A percentile compares a stretch with the other conserved stretches of the same genome.
These are phyloP conservation scores for Trametes cubensis DNA, from an alignment of 768 basidiomycete species.

Conservation along the genomic window DNA sequence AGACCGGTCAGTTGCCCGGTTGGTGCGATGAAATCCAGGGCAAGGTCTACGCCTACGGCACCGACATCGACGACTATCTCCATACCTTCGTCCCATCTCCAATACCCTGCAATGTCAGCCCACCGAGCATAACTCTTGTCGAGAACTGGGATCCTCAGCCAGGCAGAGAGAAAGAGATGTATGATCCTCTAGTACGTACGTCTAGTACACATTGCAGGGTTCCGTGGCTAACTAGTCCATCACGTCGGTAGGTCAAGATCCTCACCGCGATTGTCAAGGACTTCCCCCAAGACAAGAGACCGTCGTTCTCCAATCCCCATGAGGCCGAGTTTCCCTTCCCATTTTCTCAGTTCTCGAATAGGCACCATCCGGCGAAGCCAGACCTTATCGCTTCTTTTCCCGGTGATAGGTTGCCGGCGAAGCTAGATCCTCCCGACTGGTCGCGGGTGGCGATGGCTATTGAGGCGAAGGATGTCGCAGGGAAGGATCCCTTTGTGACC, in stretches of 20 bases:
- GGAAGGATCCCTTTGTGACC: constrained; percentile 1
- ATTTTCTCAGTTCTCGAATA: constrained; percentile 12
- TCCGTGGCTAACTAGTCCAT: too few relatives aligned
- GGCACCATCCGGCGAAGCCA: constrained; percentile 1
- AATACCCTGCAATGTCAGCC: neutral
- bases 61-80: neutral
- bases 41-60: neutral
- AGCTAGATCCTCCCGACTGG: neutral
- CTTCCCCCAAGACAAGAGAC: constrained; percentile 3
- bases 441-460: constrained; percentile 6
- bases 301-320: constrained; percentile 13
- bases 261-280: neutral
- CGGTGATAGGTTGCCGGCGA: neutral
- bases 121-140: neutral
- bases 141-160: neutral
- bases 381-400: constrained; percentile 6
- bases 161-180: neutral
- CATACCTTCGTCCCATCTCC: neutral
- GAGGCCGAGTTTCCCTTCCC: constrained; percentile 13
- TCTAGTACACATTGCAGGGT: neutral
- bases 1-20: neutral
- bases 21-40: neutral
- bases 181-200: neutral
- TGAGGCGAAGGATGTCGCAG: neutral
- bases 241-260: neutral